Base-by-base conservation (phyloP, 169 alveolate genomes). In the Besnoitia besnoiti region DNA sequence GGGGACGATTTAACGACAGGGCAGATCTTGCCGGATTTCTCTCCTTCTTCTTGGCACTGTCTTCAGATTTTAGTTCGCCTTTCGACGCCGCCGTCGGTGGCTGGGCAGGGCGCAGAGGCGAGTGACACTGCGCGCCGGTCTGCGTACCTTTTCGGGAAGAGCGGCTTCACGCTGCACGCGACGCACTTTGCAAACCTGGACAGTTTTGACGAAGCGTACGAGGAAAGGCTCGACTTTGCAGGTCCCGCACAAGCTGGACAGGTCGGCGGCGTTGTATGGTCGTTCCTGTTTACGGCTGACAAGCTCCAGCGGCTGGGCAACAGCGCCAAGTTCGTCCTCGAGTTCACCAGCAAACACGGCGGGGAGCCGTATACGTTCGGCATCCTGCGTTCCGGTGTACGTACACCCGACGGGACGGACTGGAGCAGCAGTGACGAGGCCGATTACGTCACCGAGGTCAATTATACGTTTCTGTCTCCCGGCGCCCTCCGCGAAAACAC, bases 181-280 rank as follows among this genome's bases (percentile, higher is more conserved):
- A 73, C 93, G 21, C 93, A 90, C 27, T 77, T 77, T 27, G 93
- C 76, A 40, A 90, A 90, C 35, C 55, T 90, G 42, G 93, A 90
- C 59, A 67, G 49, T 50, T 30, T 30, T 46, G 92, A 61, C 21
- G 92, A 88, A 10, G 92, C 27, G 4, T 27, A 47, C 35, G 80
- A 37, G 85, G 55, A 4, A 4, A 50, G 24, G 33, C 80, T 21
- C 42, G 40, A n/a, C 80, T 24, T 7, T 10, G 49, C 8, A 75
- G 85, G 33, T 10, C 37, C 21, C n/a, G 59, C 33, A 77, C 35
- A 77, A 4, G 59, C 10, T 1, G 40, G 39, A 16, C 8, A 0
- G 59, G 0, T 3, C 21, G 49, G 80, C 49, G 93, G 93, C 5
- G 35, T 76, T 12, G 89, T 76, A 2, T 90, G 93, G 93, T 90